Base-by-base conservation (phyloP, 805 yeast genomes). In the Myxozyma udenii region DNA sequence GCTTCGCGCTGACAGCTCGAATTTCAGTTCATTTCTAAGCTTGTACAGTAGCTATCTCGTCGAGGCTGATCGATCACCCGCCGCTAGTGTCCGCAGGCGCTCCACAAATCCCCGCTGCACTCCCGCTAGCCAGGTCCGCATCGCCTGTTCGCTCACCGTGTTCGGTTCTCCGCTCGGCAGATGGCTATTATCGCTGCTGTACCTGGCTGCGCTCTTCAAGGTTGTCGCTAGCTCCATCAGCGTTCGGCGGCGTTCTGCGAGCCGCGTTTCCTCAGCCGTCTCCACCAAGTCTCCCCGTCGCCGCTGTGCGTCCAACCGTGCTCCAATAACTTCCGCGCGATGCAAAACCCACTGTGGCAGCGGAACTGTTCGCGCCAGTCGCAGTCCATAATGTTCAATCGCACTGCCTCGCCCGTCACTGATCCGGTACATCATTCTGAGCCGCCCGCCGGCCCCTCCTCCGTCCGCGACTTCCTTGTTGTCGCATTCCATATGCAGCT, bases 401-500 rank as follows among this genome's bases (percentile, higher is more conserved):
- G 3, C 33, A 2, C 21, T 16, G 36, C 30, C 48, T 7, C 41
- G 14, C 19, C 57, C 57, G 32, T 53, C 48, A 12, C 45, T 40
- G 12, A 55, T 40, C 39, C 44, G 52, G 36, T 55, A 52, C 28
- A 51, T 48, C 59, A 55, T 55, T 25, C 28, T 38, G 44, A 55
- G 7, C 38, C 43, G 33, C 2, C 21, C 22, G 22, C 46, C 32
- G 22, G 11, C 44, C 16, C 18, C 42, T 11, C 43, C 33, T 6
- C 16, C 48, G 12, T 12, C 25, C 14, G 57, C 48, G n/a, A n/a
- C n/a, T 6, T 36, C 39, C 3, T 40, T 42, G 2, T 65, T 43
- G 1, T 57, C 66, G 0, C 69, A 61, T 21, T 57, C 56, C 77
- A 75, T 73, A 40, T 73, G 72, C 16, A 68, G 47, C 44, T 73